These are phyloP conservation scores for Akanthomyces lecanii DNA, from an alignment of 2,329 filamentous ascomycete genomes.

Conservation along the genomic window DNA sequence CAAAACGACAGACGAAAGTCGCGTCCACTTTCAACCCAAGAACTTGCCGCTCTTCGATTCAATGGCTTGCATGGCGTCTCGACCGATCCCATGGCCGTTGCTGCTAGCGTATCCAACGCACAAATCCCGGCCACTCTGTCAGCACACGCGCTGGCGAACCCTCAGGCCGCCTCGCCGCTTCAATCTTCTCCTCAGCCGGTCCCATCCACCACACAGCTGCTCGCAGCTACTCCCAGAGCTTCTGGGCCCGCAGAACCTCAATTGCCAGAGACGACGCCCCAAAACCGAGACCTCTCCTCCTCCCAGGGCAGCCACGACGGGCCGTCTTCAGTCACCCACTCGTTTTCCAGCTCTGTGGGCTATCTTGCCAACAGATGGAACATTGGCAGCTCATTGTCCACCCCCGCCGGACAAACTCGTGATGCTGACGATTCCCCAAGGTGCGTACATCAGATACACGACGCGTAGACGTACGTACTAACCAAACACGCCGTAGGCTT, in stretches of 20 bases:
- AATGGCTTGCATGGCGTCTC: conserved; percentile 50
- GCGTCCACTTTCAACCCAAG: conserved; percentile 73
- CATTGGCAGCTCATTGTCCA: conserved; percentile 46
- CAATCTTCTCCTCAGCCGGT: not conserved
- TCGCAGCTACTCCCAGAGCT: conserved; percentile 11
- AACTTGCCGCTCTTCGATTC: conserved; percentile 60
- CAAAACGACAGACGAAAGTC: conserved; percentile 91
- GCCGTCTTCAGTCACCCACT: conserved; percentile 33
- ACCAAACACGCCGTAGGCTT: conserved; percentile 31
- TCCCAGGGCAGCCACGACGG: conserved; percentile 28
- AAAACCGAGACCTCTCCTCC: conserved; percentile 25
- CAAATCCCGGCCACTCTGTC: conserved; percentile 26
- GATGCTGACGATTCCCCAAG: conserved; percentile 41
- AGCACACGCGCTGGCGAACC: conserved; percentile 23
- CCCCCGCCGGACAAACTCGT: conserved; percentile 39
- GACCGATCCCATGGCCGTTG: conserved; percentile 38
- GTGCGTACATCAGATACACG: conserved; percentile 29
- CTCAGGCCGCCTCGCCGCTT: not conserved
- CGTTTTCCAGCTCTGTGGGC: conserved; percentile 42
- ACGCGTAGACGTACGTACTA: not conserved
- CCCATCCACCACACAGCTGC: conserved; percentile 19
- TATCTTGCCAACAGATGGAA: conserved; percentile 58
- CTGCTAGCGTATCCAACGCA: conserved; percentile 23
- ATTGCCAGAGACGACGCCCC: conserved; percentile 23
- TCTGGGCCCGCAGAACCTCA: not conserved